These are phyloP conservation scores for Meyerozyma smithsonii DNA, from an alignment of 1,139 yeast species.

Conservation along the genomic window DNA sequence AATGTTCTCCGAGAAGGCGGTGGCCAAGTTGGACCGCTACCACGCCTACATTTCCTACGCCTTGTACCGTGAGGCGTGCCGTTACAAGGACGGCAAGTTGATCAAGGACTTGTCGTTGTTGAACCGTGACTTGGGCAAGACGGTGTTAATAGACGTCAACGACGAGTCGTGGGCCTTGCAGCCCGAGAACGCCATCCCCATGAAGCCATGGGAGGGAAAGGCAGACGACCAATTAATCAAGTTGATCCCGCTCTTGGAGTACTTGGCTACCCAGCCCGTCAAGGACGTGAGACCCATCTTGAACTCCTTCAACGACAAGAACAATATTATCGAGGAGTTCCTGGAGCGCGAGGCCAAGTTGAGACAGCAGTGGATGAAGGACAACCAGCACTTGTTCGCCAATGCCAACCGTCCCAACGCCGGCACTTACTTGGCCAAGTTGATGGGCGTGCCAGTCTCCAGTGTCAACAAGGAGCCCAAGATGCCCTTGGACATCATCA, in stretches of 20 bases:
- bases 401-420: slow-evolving; percentile 36
- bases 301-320: slow-evolving; percentile 59
- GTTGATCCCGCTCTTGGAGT: slow-evolving; percentile 90
- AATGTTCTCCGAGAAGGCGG: slow-evolving; percentile 81
- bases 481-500: slow-evolving; percentile 86
- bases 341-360: slow-evolving; percentile 69
- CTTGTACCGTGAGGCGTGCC: slow-evolving; percentile 85
- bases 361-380: slow-evolving; percentile 62
- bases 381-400: slow-evolving; percentile 49
- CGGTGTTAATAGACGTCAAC: slow-evolving; percentile 74
- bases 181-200: slow-evolving; percentile 86
- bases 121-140: slow-evolving; percentile 85
- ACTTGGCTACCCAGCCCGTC: slow-evolving; percentile 86
- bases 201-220: slow-evolving; percentile 82
- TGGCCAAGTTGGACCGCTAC: slow-evolving; percentile 86
- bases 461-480: slow-evolving; percentile 56
- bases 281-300: slow-evolving; percentile 89
- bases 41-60: slow-evolving; percentile 86
- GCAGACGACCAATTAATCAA: slow-evolving; percentile 74
- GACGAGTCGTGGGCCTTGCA: slow-evolving; percentile 72
- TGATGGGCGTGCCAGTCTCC: slow-evolving; percentile 57
- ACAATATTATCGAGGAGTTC: slow-evolving; percentile 69
- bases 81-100: slow-evolving; percentile 83
- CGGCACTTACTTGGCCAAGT: slow-evolving; percentile 49
- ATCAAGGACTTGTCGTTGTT: slow-evolving; percentile 80